phyloP scores from a whole-genome alignment of 768 basidiomycete genomes.

The Lactarius indigo region DNA sequence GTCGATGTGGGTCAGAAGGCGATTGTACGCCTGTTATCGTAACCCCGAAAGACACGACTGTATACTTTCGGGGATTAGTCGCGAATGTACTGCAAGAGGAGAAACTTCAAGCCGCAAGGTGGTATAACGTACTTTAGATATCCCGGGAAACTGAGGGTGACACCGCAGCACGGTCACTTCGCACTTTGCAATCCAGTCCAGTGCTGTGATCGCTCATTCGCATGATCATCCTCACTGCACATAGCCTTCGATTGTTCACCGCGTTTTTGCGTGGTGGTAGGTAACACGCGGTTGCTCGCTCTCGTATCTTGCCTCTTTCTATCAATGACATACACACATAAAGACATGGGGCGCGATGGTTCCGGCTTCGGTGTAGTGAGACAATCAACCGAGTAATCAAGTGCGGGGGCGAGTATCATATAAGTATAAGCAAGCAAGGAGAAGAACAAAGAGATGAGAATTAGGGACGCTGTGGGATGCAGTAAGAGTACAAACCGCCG shows the following conservation, averaged over 20 bases:
- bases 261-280: not conserved
- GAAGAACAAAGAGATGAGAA: slow-evolving; percentile 17
- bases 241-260: not conserved
- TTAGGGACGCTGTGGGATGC: slow-evolving; percentile 21
- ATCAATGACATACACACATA: slow-evolving; percentile 22
- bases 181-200: not conserved
- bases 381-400: slow-evolving; percentile 22
- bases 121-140: not conserved
- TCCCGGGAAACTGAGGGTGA: not conserved
- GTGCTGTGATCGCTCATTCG: not conserved
- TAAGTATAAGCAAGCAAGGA: slow-evolving; percentile 25
- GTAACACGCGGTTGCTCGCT: slow-evolving; percentile 5
- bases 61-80: not conserved
- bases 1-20: not conserved
- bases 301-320: slow-evolving; percentile 20
- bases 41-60: not conserved
- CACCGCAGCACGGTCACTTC: not conserved
- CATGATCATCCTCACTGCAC: not conserved
- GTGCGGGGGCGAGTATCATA: slow-evolving; percentile 21
- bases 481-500: slow-evolving; percentile 23
- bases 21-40: not conserved
- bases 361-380: slow-evolving; percentile 18
- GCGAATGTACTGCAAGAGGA: not conserved
- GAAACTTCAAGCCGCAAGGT: not conserved
- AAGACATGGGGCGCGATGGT: slow-evolving; percentile 16